These are phyloP conservation scores for Pluteus cervinus DNA, from an alignment of 768 basidiomycete species.

Conservation along the genomic window DNA sequence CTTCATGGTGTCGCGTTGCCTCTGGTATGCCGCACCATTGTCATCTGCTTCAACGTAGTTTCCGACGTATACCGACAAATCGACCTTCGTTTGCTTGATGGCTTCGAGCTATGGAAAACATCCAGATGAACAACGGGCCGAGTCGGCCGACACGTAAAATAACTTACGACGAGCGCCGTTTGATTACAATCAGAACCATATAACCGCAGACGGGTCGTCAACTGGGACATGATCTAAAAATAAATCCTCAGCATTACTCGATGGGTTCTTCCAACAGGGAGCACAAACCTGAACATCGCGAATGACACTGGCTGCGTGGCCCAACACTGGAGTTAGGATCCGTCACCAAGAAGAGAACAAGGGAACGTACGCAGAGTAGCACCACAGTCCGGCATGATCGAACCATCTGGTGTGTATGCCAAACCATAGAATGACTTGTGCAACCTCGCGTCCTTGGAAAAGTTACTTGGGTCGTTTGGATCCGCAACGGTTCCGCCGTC, in stretches of 20 bases:
- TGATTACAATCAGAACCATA: slow-evolving; percentile 89
- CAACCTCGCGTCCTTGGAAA: slow-evolving; percentile 59
- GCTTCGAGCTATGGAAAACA: slow-evolving; percentile 60
- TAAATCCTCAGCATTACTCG: slow-evolving; percentile 9
- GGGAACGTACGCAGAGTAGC: slow-evolving; percentile 33
- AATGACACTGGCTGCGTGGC: slow-evolving; percentile 46
- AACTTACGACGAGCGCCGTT: slow-evolving; percentile 62
- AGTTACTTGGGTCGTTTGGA: slow-evolving; percentile 62
- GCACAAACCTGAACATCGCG: slow-evolving; percentile 59
- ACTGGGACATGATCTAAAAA: slow-evolving; percentile 70
- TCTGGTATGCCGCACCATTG: slow-evolving; percentile 52
- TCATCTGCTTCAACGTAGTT: slow-evolving; percentile 62
- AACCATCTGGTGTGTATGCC: slow-evolving; percentile 78
- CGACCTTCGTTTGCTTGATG: slow-evolving; percentile 81
- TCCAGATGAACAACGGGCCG: too few relatives aligned
- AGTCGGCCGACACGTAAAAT: too few relatives aligned
- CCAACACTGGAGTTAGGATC: not conserved
- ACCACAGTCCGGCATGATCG: slow-evolving; percentile 63
- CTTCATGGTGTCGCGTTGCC: slow-evolving; percentile 63
- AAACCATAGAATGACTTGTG: slow-evolving; percentile 78
- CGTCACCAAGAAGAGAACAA: not conserved
- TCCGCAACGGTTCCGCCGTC: slow-evolving; percentile 5
- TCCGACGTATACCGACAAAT: slow-evolving; percentile 74
- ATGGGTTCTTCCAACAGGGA: too few relatives aligned
- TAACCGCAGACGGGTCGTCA: slow-evolving; percentile 73